Evolutionary conservation across 208 protist species (phyloP).

Genomic region (Zelonia costaricensis): DNA sequence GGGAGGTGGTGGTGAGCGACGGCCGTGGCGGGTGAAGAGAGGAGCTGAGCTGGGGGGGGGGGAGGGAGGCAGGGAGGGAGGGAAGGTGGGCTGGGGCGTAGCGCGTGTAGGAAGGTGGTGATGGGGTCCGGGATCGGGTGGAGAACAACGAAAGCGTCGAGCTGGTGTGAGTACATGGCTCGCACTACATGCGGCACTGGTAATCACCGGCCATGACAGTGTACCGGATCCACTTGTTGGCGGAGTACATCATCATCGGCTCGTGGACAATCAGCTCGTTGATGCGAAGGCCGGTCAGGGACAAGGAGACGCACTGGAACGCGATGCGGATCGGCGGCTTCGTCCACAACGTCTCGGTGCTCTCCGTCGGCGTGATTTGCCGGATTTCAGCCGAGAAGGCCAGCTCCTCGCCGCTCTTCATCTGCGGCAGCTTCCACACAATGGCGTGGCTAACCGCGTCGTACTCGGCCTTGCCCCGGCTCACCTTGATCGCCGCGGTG

Average conservation of each 20-base stretch:
- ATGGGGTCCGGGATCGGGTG: too few species aligned
- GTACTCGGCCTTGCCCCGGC: constrained; percentile 91
- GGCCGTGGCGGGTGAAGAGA: too few species aligned
- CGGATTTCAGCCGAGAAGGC: constrained; percentile 91
- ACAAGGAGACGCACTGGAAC: constrained; percentile 96
- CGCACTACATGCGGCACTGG: constrained; percentile 90
- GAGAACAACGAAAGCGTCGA: too few species aligned
- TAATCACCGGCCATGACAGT: constrained; percentile 97
- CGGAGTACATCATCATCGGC: constrained; percentile 75
- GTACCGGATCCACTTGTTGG: constrained; percentile 99
- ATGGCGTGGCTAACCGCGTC: constrained; percentile 87
- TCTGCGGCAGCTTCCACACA: constrained; percentile 88
- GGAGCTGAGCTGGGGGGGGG: too few species aligned
- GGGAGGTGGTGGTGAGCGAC: too few species aligned
- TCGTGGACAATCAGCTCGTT: constrained; percentile 93
- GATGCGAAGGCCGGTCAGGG: constrained; percentile 96
- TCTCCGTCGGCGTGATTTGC: constrained; percentile 81
- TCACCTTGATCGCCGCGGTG: constrained; percentile 71
- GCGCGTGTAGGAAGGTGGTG: too few species aligned
- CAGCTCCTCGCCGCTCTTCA: constrained; percentile 84
- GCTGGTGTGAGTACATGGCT: neutral
- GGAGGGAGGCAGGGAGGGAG: too few species aligned
- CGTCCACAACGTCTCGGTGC: constrained; percentile 84
- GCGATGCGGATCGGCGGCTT: constrained; percentile 95
- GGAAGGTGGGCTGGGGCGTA: too few species aligned